Conservation (phyloP, 1,284 basidiomycete genomes). For the Leccinum pachyderme region DNA sequence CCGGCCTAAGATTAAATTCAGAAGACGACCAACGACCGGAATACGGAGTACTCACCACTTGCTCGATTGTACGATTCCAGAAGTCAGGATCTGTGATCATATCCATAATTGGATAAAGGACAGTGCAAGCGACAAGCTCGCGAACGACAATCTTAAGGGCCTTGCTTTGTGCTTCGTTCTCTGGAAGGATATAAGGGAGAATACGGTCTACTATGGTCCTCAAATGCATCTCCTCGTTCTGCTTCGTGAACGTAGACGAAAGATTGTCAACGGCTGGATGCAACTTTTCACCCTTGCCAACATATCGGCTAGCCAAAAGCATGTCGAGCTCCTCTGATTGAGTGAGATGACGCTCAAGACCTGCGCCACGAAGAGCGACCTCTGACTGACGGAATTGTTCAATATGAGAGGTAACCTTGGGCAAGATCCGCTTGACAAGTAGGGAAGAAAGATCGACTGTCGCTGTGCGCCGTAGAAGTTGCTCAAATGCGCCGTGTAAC, state of each 20-base stretch:
- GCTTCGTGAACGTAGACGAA: constrained; percentile 83
- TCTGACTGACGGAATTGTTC: constrained; percentile 93
- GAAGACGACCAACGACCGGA: neutral
- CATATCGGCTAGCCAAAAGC: constrained; percentile 77
- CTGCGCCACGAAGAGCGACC: constrained; percentile 72
- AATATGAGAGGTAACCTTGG: constrained; percentile 84
- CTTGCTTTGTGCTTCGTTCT: constrained; percentile 68
- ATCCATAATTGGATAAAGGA: constrained; percentile 86
- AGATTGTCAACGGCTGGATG: constrained; percentile 84
- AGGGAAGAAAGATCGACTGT: constrained; percentile 75
- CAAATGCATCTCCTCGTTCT: constrained; percentile 86
- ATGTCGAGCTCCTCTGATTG: constrained; percentile 87
- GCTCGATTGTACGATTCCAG: constrained; percentile 92
- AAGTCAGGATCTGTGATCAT: constrained; percentile 94
- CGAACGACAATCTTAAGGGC: constrained; percentile 73
- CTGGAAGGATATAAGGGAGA: constrained; percentile 73
- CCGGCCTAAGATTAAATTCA: constrained; percentile 57
- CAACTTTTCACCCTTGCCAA: constrained; percentile 57
- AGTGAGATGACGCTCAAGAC: constrained; percentile 71
- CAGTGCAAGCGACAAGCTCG: constrained; percentile 81
- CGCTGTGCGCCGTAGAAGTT: constrained; percentile 54
- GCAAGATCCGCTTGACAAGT: constrained; percentile 80
- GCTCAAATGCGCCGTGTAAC: constrained; percentile 65
- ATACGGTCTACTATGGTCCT: constrained; percentile 67
- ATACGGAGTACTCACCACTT: constrained; percentile 59